phyloP scores from a whole-genome alignment of 768 basidiomycete genomes.

The Tulasnella sp. region DNA sequence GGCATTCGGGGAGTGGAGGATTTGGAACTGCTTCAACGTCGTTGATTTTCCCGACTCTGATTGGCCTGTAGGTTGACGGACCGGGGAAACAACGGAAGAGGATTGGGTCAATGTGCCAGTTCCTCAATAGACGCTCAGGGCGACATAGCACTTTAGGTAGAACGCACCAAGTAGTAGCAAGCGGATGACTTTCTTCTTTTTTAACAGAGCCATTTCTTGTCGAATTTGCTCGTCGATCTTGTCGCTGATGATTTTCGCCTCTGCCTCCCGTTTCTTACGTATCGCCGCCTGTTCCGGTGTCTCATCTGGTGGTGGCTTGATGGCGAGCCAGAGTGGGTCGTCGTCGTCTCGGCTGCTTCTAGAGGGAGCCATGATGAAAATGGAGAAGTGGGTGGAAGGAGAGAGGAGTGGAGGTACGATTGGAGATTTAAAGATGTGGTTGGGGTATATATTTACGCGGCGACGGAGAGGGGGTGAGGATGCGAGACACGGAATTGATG shows the following conservation, averaged over 20 bases:
- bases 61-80: conserved; percentile 48
- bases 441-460: conserved; percentile 9
- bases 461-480: conserved; percentile 4
- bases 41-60: conserved; percentile 62
- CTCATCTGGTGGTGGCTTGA: conserved; percentile 56
- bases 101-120: conserved; percentile 5
- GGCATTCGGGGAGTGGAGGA: conserved; percentile 59
- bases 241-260: conserved; percentile 63
- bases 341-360: conserved; percentile 11
- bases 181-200: conserved; percentile 55
- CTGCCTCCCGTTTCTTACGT: conserved; percentile 60
- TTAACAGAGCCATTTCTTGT: conserved; percentile 50
- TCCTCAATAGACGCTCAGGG: background rate
- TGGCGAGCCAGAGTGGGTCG: conserved; percentile 34
- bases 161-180: conserved; percentile 58
- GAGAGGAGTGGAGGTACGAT: conserved; percentile 6
- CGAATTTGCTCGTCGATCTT: conserved; percentile 72
- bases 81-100: conserved; percentile 13
- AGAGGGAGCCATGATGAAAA: background rate
- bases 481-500: conserved; percentile 21
- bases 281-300: conserved; percentile 52
- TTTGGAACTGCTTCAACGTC: conserved; percentile 68
- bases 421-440: background rate
- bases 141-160: background rate
- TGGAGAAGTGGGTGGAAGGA: background rate